phyloP scores from a whole-genome alignment of 2,329 filamentous ascomycete genomes.

The Xylaria multiplex region DNA sequence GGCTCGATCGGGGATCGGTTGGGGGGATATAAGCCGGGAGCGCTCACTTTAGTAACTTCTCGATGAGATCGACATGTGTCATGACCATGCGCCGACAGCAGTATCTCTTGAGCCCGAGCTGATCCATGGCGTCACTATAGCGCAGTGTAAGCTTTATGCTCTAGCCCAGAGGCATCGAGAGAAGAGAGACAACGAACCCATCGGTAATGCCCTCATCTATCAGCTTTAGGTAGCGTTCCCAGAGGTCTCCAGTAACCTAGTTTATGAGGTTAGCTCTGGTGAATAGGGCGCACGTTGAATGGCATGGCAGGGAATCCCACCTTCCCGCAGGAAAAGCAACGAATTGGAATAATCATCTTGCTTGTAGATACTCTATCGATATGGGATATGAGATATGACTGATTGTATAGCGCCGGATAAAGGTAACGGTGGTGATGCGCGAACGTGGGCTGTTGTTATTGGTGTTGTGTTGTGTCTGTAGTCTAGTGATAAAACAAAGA shows the following conservation, averaged over 20 bases:
- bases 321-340: conserved; percentile 99
- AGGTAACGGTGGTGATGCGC: conserved; percentile 1
- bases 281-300: conserved; percentile 16
- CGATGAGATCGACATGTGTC: conserved; percentile 98
- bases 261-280: conserved; percentile 34
- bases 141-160: conserved; percentile 43
- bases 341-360: conserved; percentile 97
- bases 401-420: background rate
- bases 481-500: conserved; percentile 14
- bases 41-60: conserved; percentile 92
- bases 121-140: conserved; percentile 90
- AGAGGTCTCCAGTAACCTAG: conserved; percentile 95
- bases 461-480: background rate
- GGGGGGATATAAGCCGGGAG: background rate
- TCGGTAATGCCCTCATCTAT: conserved; percentile 81
- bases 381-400: background rate
- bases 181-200: conserved; percentile 68
- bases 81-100: conserved; percentile 99
- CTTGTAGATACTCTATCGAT: conserved; percentile 48
- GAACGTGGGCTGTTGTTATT: background rate
- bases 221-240: conserved; percentile 92
- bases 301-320: conserved; percentile 59
- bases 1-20: background rate
- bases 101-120: conserved; percentile 92
- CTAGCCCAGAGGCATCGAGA: background rate